phyloP scores from a whole-genome alignment of 2,329 filamentous ascomycete species.

The Xylariomycetidae sp. region DNA sequence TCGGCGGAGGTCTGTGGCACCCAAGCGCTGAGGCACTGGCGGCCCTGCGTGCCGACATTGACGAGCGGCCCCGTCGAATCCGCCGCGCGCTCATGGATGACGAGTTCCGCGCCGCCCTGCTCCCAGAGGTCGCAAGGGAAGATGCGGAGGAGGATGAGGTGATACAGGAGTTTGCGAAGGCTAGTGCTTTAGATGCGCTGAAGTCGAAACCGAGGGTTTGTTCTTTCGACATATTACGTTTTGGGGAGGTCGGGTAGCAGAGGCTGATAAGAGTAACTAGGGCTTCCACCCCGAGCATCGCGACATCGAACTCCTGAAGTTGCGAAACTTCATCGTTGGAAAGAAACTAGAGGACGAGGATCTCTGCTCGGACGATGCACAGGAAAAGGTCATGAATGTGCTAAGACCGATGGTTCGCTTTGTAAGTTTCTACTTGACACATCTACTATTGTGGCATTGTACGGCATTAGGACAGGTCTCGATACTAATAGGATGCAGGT shows the following conservation, averaged over 20 bases:
- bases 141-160: constrained; percentile 37
- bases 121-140: constrained; percentile 39
- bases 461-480: neutral
- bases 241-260: neutral
- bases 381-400: constrained; percentile 59
- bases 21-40: constrained; percentile 63
- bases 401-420: constrained; percentile 69
- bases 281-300: constrained; percentile 68
- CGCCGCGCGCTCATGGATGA: constrained; percentile 59
- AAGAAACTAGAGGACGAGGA: constrained; percentile 60
- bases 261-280: constrained; percentile 33
- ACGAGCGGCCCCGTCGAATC: constrained; percentile 64
- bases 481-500: constrained; percentile 39
- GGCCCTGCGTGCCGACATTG: constrained; percentile 66
- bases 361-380: constrained; percentile 54
- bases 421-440: constrained; percentile 46
- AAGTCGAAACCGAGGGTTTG: constrained; percentile 81
- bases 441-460: neutral
- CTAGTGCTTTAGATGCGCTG: constrained; percentile 68
- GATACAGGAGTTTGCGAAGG: constrained; percentile 62
- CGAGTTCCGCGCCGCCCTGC: constrained; percentile 57
- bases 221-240: constrained; percentile 2
- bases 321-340: constrained; percentile 72
- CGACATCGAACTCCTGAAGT: constrained; percentile 73
- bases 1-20: constrained; percentile 79